Conservation (phyloP, 202 grass and related monocot species). For the Zoysia matrella region DNA sequence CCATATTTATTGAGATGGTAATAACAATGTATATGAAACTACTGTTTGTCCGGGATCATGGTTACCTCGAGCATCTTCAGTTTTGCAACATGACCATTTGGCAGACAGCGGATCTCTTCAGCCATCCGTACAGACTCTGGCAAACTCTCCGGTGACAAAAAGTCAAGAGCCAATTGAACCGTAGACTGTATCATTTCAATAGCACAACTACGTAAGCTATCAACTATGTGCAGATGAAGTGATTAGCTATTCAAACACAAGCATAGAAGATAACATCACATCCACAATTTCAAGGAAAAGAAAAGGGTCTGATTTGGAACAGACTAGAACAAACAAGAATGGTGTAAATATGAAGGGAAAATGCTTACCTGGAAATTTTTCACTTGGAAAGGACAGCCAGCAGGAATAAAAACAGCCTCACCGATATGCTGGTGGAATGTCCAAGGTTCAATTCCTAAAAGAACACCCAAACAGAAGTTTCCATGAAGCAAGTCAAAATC, state of each 20-base stretch:
- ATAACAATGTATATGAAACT: conserved; percentile 1
- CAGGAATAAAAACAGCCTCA: conserved; percentile 90
- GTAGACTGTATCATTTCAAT: conserved; percentile 75
- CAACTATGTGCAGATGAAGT: background rate
- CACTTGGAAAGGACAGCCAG: conserved; percentile 97
- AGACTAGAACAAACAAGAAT: too few species aligned
- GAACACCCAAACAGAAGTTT: conserved; percentile 30
- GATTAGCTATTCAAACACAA: background rate
- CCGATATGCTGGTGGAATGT: conserved; percentile 84
- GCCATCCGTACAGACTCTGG: conserved; percentile 69
- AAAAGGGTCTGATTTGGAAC: too few species aligned
- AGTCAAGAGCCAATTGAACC: conserved; percentile 86
- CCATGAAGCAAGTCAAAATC: background rate
- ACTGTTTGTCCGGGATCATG: conserved; percentile 4
- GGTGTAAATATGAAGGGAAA: background rate
- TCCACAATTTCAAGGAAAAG: background rate
- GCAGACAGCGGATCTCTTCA: conserved; percentile 90
- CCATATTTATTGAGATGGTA: conserved; percentile 19
- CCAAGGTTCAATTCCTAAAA: conserved; percentile 82
- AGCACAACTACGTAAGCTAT: conserved; percentile 26
- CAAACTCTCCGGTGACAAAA: conserved; percentile 90
- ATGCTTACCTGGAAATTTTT: conserved; percentile 80
- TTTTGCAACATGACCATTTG: conserved; percentile 89
- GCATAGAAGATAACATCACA: conserved; percentile 5
- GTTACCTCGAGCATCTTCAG: conserved; percentile 90